A percentile compares a stretch with the other conserved stretches of the same genome.
Conservation (phyloP, 768 basidiomycete genomes). For the Serpula lacrymans region DNA sequence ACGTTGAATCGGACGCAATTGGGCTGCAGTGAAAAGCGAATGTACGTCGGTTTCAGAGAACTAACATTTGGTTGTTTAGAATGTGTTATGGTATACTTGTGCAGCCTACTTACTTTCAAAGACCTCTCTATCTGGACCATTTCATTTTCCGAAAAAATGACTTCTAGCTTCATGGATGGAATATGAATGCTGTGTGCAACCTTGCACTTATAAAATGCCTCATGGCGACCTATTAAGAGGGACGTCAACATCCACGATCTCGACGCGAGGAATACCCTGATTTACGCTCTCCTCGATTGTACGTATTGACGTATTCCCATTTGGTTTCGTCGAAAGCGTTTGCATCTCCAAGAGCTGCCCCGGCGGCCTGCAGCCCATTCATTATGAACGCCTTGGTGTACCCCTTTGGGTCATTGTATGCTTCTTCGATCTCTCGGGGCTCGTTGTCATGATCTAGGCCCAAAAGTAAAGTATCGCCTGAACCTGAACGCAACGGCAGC, state of each 20-base stretch:
- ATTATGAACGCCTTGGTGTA: slow-evolving; percentile 76
- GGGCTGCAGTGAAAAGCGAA: slow-evolving; percentile 65
- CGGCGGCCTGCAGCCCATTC: slow-evolving; percentile 76
- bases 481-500: slow-evolving; percentile 71
- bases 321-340: slow-evolving; percentile 57
- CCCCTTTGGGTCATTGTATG: slow-evolving; percentile 82
- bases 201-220: slow-evolving; percentile 78
- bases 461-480: slow-evolving; percentile 80
- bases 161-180: slow-evolving; percentile 38
- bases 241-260: neutral
- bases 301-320: slow-evolving; percentile 69
- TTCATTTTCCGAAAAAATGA: slow-evolving; percentile 68
- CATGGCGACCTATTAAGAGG: slow-evolving; percentile 62
- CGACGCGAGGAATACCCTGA: slow-evolving; percentile 4
- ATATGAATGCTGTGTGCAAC: slow-evolving; percentile 54
- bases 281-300: slow-evolving; percentile 54
- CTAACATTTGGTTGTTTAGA: slow-evolving; percentile 37
- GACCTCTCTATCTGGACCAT: slow-evolving; percentile 84
- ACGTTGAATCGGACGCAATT: slow-evolving; percentile 79
- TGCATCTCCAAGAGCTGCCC: slow-evolving; percentile 65
- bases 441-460: slow-evolving; percentile 88
- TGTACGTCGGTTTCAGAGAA: slow-evolving; percentile 75
- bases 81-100: neutral
- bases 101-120: slow-evolving; percentile 61
- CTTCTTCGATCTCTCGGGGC: slow-evolving; percentile 66